Conservation (phyloP, 306 rosid genomes). For the Vicia sativa region DNA sequence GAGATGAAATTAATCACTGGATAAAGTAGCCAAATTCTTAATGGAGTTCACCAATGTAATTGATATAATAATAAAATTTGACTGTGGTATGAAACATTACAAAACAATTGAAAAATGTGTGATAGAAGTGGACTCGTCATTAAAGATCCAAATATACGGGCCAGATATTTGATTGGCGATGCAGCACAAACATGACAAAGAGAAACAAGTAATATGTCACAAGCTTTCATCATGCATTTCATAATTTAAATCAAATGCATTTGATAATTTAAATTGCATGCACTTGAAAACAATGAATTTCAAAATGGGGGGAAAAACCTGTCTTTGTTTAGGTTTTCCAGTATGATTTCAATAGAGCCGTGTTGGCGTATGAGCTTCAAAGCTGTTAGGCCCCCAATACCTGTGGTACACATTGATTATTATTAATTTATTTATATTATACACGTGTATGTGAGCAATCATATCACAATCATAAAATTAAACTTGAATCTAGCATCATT, state of each 20-base stretch:
- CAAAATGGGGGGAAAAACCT: slow-evolving; percentile 55
- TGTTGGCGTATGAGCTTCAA: slow-evolving; percentile 94
- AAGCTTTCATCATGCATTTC: slow-evolving; percentile 12
- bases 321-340: slow-evolving; percentile 85
- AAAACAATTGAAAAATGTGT: not conserved
- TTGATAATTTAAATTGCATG: slow-evolving; percentile 14
- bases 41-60: not conserved
- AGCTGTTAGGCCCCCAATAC: slow-evolving; percentile 94
- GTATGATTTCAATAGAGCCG: slow-evolving; percentile 82
- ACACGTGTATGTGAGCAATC: slow-evolving; percentile 31
- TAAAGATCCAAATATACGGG: slow-evolving; percentile 26
- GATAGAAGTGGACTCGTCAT: slow-evolving; percentile 24
- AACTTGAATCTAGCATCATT: slow-evolving; percentile 15
- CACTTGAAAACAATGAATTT: slow-evolving; percentile 17
- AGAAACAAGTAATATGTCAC: slow-evolving; percentile 25
- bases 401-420: slow-evolving; percentile 50
- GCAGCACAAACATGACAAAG: slow-evolving; percentile 22
- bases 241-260: not conserved
- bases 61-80: slow-evolving; percentile 13
- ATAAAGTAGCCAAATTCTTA: slow-evolving; percentile 7
- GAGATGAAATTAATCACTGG: slow-evolving; percentile 12
- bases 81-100: slow-evolving; percentile 22
- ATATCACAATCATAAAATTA: slow-evolving; percentile 8
- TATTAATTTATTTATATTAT: slow-evolving; percentile 2
- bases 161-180: slow-evolving; percentile 16